A percentile compares a stretch with the other conserved stretches of the same genome.
Conservation (phyloP, 1,139 yeast genomes). For the Pichia sp. region DNA sequence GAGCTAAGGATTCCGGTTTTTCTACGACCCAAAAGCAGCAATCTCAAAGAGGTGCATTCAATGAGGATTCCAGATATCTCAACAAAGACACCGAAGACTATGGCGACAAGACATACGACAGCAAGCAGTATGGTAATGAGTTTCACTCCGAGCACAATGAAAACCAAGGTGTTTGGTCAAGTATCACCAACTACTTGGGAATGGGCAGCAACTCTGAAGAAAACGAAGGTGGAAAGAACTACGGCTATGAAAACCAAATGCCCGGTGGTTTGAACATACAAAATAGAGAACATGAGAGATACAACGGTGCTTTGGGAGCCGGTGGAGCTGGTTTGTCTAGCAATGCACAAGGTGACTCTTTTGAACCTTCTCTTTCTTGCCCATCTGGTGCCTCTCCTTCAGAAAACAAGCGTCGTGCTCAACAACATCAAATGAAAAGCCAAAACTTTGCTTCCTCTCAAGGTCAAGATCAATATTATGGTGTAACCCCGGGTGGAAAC, state of each 20-base stretch:
- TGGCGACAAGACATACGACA: neutral
- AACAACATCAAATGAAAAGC: neutral
- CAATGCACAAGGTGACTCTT: neutral
- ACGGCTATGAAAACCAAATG: neutral
- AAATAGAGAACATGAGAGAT: neutral
- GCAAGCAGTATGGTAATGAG: neutral
- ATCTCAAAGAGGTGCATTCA: too few relatives aligned
- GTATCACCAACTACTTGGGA: conserved; percentile 7
- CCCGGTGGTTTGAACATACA: neutral
- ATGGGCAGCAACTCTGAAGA: neutral
- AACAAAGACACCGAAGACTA: neutral
- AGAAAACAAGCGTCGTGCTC: neutral
- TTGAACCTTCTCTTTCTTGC: neutral
- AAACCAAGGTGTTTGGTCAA: conserved; percentile 6
- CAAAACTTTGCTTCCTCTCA: neutral
- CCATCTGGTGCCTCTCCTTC: neutral
- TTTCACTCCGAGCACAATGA: neutral
- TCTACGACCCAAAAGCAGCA: too few relatives aligned
- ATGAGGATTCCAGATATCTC: too few relatives aligned
- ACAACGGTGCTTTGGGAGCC: neutral
- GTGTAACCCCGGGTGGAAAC: neutral
- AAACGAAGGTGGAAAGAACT: neutral
- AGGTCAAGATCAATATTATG: neutral
- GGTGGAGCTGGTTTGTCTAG: neutral
- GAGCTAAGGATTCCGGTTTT: too few relatives aligned